Base-by-base conservation (phyloP, 2,329 filamentous ascomycete genomes). In the Ilyonectria destructans region DNA sequence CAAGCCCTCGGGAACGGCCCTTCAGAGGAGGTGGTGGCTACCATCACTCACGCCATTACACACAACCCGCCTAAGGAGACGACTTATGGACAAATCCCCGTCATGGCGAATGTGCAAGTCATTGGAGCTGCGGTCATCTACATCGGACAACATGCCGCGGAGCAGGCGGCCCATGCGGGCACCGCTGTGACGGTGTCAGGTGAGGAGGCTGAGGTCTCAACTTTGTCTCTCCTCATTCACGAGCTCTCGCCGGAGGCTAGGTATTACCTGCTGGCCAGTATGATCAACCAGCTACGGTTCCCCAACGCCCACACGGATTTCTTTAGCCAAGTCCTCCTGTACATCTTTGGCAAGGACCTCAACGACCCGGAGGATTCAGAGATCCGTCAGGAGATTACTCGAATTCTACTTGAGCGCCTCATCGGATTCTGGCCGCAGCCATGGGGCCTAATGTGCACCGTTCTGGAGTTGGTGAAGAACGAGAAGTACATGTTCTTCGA, bases 401-500 rank as follows among this genome's bases (percentile, higher is more conserved):
- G 96, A 54, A 91, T 98, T 26, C 85, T 99, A 52, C 86, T 98
- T 43, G 96, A 99, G 85, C 90, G 96, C 56, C 85, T 98, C 54
- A 89, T 97, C 67, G 93, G 94, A 23, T 94, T 94, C 80, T 94
- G 95, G 83, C 96, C 96, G 59, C 96, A 98, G 80, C 96, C 97
- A 19, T 98, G 96, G 96, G 97, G 97, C 13, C 85, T 99, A 49
- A 91, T 98, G 79, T 91, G 95, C 70, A 96, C 95, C 40, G 88
- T 97, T 69, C 85, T 96, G 70, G 96, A 98, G 84, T 88, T 99
- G 65, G 87, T 97, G 73, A 97, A 97, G 86, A 98, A 97, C 79
- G 91, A 93, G 61, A 93, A 91, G 78, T 97, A 96, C 81, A 91
- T 91, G 77, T 97, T 99, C 86, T 98, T 97, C 85, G 93, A 96